Evolutionary conservation across 1,284 basidiomycete species (phyloP).

Genomic region (Fomitopsis pinicola): DNA sequence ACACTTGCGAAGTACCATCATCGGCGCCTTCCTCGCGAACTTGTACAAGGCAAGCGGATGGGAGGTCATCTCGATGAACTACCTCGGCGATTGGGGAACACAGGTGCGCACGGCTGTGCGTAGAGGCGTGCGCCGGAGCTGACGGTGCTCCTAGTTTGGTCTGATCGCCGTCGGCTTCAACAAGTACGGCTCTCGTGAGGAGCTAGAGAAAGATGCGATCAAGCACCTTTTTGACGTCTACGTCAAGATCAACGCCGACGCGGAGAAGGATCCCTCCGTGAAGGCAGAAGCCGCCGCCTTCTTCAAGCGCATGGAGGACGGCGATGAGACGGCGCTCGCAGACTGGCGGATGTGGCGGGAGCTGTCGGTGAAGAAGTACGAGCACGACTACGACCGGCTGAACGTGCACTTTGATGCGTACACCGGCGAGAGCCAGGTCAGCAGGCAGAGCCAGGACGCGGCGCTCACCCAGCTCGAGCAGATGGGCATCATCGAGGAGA

Average conservation of each 20-base stretch:
- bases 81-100: conserved; percentile 93
- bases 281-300: conserved; percentile 84
- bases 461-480: conserved; percentile 61
- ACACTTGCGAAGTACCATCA: conserved; percentile 95
- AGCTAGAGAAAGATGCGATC: conserved; percentile 86
- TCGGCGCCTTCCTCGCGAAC: conserved; percentile 92
- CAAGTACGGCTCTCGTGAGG: conserved; percentile 84
- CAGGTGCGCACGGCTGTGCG: conserved; percentile 48
- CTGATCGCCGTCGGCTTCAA: conserved; percentile 92
- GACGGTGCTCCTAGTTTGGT: conserved; percentile 52
- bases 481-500: conserved; percentile 51
- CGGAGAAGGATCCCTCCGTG: conserved; percentile 65
- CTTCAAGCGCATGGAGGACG: conserved; percentile 98
- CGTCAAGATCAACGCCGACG: conserved; percentile 90
- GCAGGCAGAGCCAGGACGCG: conserved; percentile 72
- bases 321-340: conserved; percentile 77
- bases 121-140: background rate
- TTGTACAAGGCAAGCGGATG: conserved; percentile 92
- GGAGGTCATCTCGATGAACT: conserved; percentile 91
- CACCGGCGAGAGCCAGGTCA: conserved; percentile 90
- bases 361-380: conserved; percentile 89
- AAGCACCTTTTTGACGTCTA: conserved; percentile 95
- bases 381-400: conserved; percentile 84
- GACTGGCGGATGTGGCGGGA: conserved; percentile 95
- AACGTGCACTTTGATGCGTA: conserved; percentile 96